Conservation (phyloP, 2,329 filamentous ascomycete genomes). For the Epichloe sylvatica region DNA sequence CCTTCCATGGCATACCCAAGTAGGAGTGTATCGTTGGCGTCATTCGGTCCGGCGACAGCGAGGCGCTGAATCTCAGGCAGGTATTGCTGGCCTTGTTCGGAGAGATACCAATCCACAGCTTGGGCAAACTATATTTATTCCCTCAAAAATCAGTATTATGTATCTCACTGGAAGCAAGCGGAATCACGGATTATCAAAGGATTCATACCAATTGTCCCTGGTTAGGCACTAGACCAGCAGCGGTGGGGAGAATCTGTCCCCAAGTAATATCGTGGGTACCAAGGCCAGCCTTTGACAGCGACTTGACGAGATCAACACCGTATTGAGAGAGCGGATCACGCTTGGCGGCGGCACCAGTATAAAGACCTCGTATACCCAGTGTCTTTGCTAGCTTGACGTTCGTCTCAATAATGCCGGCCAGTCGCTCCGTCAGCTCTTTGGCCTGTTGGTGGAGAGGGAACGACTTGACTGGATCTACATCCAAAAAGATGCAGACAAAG, state of each 20-base stretch:
- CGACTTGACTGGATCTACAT: slow-evolving; percentile 51
- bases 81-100: slow-evolving; percentile 38
- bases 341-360: slow-evolving; percentile 35
- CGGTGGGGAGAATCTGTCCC: slow-evolving; percentile 55
- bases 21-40: slow-evolving; percentile 48
- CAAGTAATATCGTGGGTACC: slow-evolving; percentile 53
- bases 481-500: slow-evolving; percentile 51
- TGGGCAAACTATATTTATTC: slow-evolving; percentile 45
- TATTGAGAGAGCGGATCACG: slow-evolving; percentile 46
- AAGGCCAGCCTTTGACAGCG: slow-evolving; percentile 48
- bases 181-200: too few species aligned
- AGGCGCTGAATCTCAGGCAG: slow-evolving; percentile 47
- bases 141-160: background rate
- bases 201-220: slow-evolving; percentile 49
- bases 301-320: slow-evolving; percentile 51
- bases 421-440: slow-evolving; percentile 39
- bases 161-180: background rate
- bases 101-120: slow-evolving; percentile 59
- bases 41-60: slow-evolving; percentile 37
- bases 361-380: slow-evolving; percentile 27
- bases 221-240: slow-evolving; percentile 53
- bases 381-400: slow-evolving; percentile 46
- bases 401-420: slow-evolving; percentile 48
- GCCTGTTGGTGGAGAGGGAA: slow-evolving; percentile 49
- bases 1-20: slow-evolving; percentile 60